Base-by-base conservation (phyloP, 176 grass and related monocot genomes). In the Bothriochloa decipiens region DNA sequence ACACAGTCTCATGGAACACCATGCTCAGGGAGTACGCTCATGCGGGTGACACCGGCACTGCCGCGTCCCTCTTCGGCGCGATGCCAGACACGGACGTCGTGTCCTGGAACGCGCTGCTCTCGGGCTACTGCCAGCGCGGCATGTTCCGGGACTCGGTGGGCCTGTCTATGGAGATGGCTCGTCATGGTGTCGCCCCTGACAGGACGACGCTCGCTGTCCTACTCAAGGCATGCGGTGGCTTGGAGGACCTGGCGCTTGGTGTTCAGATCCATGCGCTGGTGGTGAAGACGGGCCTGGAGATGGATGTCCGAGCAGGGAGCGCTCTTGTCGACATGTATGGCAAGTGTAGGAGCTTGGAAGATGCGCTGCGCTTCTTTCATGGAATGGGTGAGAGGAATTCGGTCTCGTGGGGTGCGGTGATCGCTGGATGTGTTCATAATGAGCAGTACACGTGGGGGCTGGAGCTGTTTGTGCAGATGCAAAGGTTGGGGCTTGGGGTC, bases 1-100 rank as follows among this genome's bases (percentile, higher is more conserved):
- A n/a, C n/a, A n/a, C n/a, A n/a, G n/a, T n/a, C n/a, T n/a, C n/a
- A 26, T 94, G 92, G 92, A 97, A 97, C 84, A 88, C 90, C 53
- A 71, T 97, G 85, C 84, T 97, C 68, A 79, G 86, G 0, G 84
- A 82, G 16, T 86, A 91, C 65, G 68, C 74, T 3, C 82, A 84
- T 40, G 82, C 68, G 0, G 85, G 90, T 1, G 71, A 84, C 42
- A 81, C 92, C 1, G 15, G 52, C 18, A 41, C 60, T 7, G 84
- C 88, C 10, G 20, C 37, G 0, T 58, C 80, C 1, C 69, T 97
- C 67, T 92, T 97, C 11, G 82, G 77, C 1, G 75, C 29, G 78
- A 97, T 97, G 90, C 79, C 66, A 1, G 53, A 86, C 5, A 88
- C 78, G 45, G 92, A 97, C 83, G 82, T 89, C 35, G 90, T 97